These are phyloP conservation scores for Stagonosporopsis tanaceti DNA, from an alignment of 2,329 filamentous ascomycete genomes.

Conservation along the genomic window DNA sequence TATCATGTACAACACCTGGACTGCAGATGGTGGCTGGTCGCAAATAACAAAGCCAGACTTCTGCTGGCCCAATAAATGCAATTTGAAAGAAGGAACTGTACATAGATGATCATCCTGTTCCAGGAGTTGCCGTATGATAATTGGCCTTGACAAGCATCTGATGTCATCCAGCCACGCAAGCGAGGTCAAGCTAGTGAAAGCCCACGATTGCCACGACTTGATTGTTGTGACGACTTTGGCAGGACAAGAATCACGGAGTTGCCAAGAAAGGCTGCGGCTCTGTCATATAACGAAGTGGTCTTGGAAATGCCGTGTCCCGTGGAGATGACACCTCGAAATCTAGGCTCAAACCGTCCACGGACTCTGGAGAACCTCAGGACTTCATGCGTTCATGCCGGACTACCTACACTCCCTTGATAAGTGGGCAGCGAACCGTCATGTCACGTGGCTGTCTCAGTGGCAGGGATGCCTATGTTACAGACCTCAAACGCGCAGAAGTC, in stretches of 20 bases:
- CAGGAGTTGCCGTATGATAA: neutral
- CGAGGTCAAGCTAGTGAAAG: slow-evolving; percentile 5
- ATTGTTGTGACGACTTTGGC: slow-evolving; percentile 12
- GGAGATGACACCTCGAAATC: slow-evolving; percentile 36
- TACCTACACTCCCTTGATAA: slow-evolving; percentile 24
- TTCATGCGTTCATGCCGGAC: slow-evolving; percentile 50
- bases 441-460: slow-evolving; percentile 50
- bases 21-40: neutral
- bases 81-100: neutral
- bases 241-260: slow-evolving; percentile 9
- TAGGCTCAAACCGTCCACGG: slow-evolving; percentile 49
- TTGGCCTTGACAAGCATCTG: slow-evolving; percentile 5
- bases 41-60: neutral
- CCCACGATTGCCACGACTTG: slow-evolving; percentile 2
- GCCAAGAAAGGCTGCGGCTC: slow-evolving; percentile 29
- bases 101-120: neutral
- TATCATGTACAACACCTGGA: neutral
- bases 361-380: slow-evolving; percentile 33
- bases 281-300: slow-evolving; percentile 28
- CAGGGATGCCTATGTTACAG: slow-evolving; percentile 47
- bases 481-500: slow-evolving; percentile 46
- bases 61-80: neutral
- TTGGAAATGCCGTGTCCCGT: slow-evolving; percentile 27
- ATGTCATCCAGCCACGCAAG: slow-evolving; percentile 7
- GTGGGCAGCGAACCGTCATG: slow-evolving; percentile 26